phyloP scores from a whole-genome alignment of 805 yeast species.

The Saccharomycopsis sp. region DNA sequence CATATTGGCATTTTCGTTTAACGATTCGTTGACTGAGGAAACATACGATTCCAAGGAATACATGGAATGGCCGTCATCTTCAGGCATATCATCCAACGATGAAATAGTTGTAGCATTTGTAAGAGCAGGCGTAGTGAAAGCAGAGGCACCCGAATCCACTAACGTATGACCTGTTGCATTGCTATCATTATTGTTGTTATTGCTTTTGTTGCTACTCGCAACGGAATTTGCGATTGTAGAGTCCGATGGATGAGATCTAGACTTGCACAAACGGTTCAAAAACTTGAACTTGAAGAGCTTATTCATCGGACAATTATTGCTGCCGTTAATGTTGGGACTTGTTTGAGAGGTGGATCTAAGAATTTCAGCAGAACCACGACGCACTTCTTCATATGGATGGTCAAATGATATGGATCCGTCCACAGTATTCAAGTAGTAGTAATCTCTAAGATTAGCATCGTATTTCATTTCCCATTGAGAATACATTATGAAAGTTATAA shows the following conservation, averaged over 20 bases:
- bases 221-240: neutral
- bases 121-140: neutral
- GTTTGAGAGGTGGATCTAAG: neutral
- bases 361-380: neutral
- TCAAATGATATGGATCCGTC: constrained; percentile 15
- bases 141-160: neutral
- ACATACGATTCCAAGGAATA: constrained; percentile 17
- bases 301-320: neutral
- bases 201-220: neutral
- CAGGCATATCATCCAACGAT: neutral
- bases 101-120: neutral
- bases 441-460: constrained; percentile 7
- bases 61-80: neutral
- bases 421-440: constrained; percentile 11
- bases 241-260: neutral
- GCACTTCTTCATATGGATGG: constrained; percentile 12
- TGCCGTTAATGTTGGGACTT: neutral
- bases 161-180: neutral
- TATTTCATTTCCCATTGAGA: constrained; percentile 4
- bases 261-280: neutral
- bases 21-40: constrained; percentile 15
- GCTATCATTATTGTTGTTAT: neutral
- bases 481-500: neutral
- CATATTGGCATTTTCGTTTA: constrained; percentile 13
- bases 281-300: neutral